Base-by-base conservation (phyloP, 108 stramenopile species). In the Nitzschia sp. region DNA sequence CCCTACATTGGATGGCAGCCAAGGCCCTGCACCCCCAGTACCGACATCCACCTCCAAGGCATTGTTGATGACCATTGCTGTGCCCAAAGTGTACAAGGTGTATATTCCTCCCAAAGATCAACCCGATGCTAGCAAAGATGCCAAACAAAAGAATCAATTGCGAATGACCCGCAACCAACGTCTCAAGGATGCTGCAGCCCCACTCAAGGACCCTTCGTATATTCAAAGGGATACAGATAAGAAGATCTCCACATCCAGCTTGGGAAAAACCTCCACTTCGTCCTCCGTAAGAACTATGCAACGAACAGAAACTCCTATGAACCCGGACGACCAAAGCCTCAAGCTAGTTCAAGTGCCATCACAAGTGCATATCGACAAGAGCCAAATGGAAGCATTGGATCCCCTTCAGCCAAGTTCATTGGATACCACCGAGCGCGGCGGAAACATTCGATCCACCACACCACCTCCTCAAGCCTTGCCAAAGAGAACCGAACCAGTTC, bases 31-130 rank as follows among this genome's bases (percentile, higher is more conserved):
- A 17, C n/a, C 46, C 46, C 46, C 46, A 15, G 57, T 58, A 14
- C 65, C 67, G 11, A 76, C 75, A 6, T 57, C 63, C 0, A 76
- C 75, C 3, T 64, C 75, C 53, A 76, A 76, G 39, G 75, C 75
- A 8, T 44, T 70, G n/a, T 15, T 70, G 44, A 15, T 76, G 15
- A 57, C 58, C 12, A 51, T 76, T 67, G 43, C 50, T 3, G 66
- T 63, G n/a, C 73, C 73, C 34, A 25, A 56, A 37, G 43, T 65
- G 19, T 63, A 55, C 29, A 52, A 34, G 7, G 15, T 57, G 9
- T 69, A 69, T 57, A 59, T 69, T 29, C 53, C 66, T 21, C 41
- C 41, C 15, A 51, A 69, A 17, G 64, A 65, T n/a, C 43, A 54
- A 54, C 53, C 65, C 6, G 52, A 41, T 9, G 65, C 53, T 19